A percentile compares a stretch with the other conserved stretches of the same genome.
Conservation (phyloP, 345 rosid genomes). For the Euphorbia peplus region DNA sequence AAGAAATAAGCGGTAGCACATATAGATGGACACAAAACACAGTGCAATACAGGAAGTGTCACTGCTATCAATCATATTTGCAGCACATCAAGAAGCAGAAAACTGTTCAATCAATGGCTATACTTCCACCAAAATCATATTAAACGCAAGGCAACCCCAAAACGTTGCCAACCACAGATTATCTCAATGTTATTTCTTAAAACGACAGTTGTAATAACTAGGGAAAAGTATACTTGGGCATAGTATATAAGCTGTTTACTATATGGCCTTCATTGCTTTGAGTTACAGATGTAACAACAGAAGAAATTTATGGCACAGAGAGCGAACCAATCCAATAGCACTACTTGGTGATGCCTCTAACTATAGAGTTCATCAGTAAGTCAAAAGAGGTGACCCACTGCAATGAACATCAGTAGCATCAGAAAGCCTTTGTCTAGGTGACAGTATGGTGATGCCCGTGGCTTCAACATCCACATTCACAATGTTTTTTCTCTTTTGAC, state of each 20-base stretch:
- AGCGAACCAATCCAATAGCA: slow-evolving; percentile 9
- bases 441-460: slow-evolving; percentile 58
- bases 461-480: slow-evolving; percentile 71
- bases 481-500: slow-evolving; percentile 75
- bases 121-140: background rate
- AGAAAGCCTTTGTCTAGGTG: slow-evolving; percentile 83
- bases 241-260: background rate
- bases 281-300: slow-evolving; percentile 20
- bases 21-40: too few species aligned
- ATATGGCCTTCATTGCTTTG: background rate
- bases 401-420: slow-evolving; percentile 88
- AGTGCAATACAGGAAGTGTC: too few species aligned
- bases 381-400: slow-evolving; percentile 88
- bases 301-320: slow-evolving; percentile 8
- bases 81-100: background rate
- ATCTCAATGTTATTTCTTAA: slow-evolving; percentile 1
- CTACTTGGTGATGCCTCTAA: slow-evolving; percentile 15
- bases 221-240: background rate
- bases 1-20: too few species aligned
- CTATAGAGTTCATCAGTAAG: slow-evolving; percentile 41
- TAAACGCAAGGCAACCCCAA: background rate
- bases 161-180: background rate
- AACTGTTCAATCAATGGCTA: background rate
- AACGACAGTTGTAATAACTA: background rate
- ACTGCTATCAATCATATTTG: background rate